Evolutionary conservation across 2,329 filamentous ascomycete species (phyloP), one percentile per base, ranked within the genome.

Genomic region (Purpureocillium takamizusanense): DNA sequence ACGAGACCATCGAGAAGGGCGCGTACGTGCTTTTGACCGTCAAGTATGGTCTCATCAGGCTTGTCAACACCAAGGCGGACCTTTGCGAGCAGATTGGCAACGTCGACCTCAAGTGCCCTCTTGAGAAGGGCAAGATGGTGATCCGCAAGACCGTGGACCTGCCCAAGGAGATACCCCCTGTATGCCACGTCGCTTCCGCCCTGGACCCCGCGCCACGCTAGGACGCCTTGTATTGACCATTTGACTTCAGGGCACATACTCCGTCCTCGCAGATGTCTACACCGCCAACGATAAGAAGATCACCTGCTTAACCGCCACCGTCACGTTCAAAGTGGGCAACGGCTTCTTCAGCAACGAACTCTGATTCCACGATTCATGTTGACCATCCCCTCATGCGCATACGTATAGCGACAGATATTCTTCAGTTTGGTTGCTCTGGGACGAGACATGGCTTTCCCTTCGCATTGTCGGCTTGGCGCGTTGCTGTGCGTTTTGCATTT

Each of bases 41-140:
- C 65, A 95, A 95, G 67, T 95, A 94, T 62, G 90, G 90, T 43
- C 72, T 95, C 48, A 95, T 98, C 61, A 85, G 80, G 39, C 76
- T 98, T 47, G 78, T 98, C 62, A 86, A 76, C 61, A 84, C 84
- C 48, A 76, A 73, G 49, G 80, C 82, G 53, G 83, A 95, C 56
- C 76, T 97, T 29, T 98, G 92, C 69, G 85, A 95, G 43, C 83
- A 94, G 60, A 77, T 94, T 48, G 70, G 76, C 58, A 88, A 95
- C 50, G 86, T 95, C 33, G 87, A 95, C 52, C 69, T 97, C 41
- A 67, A 86, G 52, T 98, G 92, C 63, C 92, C 92, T 35, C 74
- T 98, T 42, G 70, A 94, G 64, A 77, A 86, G 65, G 90, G 89
- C 42, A 66, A 78, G 16, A 70, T 88, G 55, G 67, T 66, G 29